A percentile compares a stretch with the other conserved stretches of the same genome.
Evolutionary conservation across 306 rosid genomes (phyloP).

Genomic region (Vigna radiata): DNA sequence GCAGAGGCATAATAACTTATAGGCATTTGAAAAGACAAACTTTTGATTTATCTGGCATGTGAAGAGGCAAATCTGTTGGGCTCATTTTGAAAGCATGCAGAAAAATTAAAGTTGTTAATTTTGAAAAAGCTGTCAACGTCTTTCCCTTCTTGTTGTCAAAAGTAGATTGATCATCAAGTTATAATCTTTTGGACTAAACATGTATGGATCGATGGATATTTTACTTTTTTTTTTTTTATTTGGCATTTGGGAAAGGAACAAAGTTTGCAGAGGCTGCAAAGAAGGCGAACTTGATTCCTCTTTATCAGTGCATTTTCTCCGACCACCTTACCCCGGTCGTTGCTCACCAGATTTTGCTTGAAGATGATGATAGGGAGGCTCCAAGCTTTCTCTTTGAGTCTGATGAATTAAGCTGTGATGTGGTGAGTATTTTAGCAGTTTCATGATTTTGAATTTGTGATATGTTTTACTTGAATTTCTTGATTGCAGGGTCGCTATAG

Average conservation of each 20-base stretch:
- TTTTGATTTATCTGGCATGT: too few relatives aligned
- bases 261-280: slow-evolving; percentile 67
- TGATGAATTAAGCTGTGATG: slow-evolving; percentile 62
- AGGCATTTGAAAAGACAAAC: too few relatives aligned
- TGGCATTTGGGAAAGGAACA: slow-evolving; percentile 50
- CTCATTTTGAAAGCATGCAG: too few relatives aligned
- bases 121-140: too few relatives aligned
- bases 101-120: too few relatives aligned
- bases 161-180: neutral
- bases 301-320: slow-evolving; percentile 68
- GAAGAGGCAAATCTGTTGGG: too few relatives aligned
- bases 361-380: slow-evolving; percentile 75
- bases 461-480: slow-evolving; percentile 20
- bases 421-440: slow-evolving; percentile 38
- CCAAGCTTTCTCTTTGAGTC: slow-evolving; percentile 92
- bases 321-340: slow-evolving; percentile 85
- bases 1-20: too few relatives aligned
- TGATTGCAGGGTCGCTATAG: slow-evolving; percentile 82
- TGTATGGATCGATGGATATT: neutral
- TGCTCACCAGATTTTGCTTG: slow-evolving; percentile 74
- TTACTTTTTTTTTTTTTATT: neutral
- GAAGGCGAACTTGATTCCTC: slow-evolving; percentile 69
- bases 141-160: too few relatives aligned
- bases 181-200: neutral
- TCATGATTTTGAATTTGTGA: slow-evolving; percentile 16